Base-by-base conservation (phyloP, 2,329 filamentous ascomycete genomes). In the Trichoderma breve region DNA sequence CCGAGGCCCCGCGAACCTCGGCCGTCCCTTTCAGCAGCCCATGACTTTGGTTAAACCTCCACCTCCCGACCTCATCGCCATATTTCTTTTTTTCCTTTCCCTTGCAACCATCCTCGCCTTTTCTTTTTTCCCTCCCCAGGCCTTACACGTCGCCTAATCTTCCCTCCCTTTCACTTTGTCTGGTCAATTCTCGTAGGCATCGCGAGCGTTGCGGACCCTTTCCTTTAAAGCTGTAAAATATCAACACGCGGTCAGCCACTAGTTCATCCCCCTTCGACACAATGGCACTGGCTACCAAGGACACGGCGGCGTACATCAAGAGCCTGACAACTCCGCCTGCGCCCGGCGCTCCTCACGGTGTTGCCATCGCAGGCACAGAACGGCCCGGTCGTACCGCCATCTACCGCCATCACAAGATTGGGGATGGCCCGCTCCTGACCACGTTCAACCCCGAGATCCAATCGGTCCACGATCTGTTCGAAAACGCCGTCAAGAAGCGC, bases 391-490 rank as follows among this genome's bases (percentile, higher is more conserved):
- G 94, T 76, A 92, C 88, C 64, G 84, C 89, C 61, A 83, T 97
- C 74, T 98, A 98, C 83, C 90, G 96, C 73, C 92, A 97, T 82
- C 97, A 91, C 89, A 89, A 89, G 74, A 91, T 91, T 78, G 86
- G 87, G 72, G 91, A 97, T 82, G 89, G 88, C 72, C 88, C 89
- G 58, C 85, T 97, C 71, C 83, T 97, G 55, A 86, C 88, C 77
- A 91, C 92, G 6, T 84, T 93, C 74, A 92, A 96, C 79, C 92
- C 94, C 21, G 82, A 89, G 65, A 83, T 91, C 66, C 86, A 85
- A 73, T 97, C 94, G 15, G 86, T 90, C 30, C 92, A 97, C 84
- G 93, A 97, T 74, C 85, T 92, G 69, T 97, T 97, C 79, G 93
- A 97, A 80, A 82, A 86, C 30, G 84, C 90, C 75, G 90, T 87